Base-by-base conservation (phyloP, 1,284 basidiomycete genomes). In the Microbotryum lychnidis-dioicae region DNA sequence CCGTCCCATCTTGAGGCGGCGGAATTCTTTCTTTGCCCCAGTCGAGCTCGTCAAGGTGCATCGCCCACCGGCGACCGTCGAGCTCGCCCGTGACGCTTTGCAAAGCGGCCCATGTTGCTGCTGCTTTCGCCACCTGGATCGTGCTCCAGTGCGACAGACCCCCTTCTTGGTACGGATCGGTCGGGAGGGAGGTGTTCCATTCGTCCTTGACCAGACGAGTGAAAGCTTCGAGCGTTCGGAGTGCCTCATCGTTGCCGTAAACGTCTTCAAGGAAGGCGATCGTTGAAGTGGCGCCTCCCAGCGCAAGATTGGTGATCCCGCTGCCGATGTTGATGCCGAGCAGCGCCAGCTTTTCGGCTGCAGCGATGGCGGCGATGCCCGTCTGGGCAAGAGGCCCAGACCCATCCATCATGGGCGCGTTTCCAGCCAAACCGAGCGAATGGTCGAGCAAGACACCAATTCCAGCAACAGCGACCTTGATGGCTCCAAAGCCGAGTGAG, bases 81-180 rank as follows among this genome's bases (percentile, higher is more conserved):
- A 84, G 87, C 69, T 86, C 83, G 69, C 84, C 82, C 2, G 87
- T 89, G 47, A 87, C 83, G 46, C 84, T 84, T 70, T 89, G 87
- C 48, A 89, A 76, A 1, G 85, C 82, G 3, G 83, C 84, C 85
- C 87, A 89, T 3, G 83, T 85, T 4, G 87, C 80, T 20, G 88
- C 79, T 0, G 85, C 87, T 46, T 58, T 58, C 14, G 33, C 57
- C 6, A 58, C 57, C 37, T 58, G 50, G 12, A 52, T 45, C 6
- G 45, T 52, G 42, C 27, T 53, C 57, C 57, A 58, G 63, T 81
- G 79, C 29, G 81, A 82, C 10, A 86, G 79, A 58, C 86, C 81
- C 1, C 80, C 81, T 23, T 87, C 76, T 6, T 83, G 81, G 68
- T 82, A 86, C 52, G 80, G 79, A 63, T 80, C 82, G 65, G 79